Conservation (phyloP, 2,329 filamentous ascomycete genomes). For the Paecilomyces niveus region DNA sequence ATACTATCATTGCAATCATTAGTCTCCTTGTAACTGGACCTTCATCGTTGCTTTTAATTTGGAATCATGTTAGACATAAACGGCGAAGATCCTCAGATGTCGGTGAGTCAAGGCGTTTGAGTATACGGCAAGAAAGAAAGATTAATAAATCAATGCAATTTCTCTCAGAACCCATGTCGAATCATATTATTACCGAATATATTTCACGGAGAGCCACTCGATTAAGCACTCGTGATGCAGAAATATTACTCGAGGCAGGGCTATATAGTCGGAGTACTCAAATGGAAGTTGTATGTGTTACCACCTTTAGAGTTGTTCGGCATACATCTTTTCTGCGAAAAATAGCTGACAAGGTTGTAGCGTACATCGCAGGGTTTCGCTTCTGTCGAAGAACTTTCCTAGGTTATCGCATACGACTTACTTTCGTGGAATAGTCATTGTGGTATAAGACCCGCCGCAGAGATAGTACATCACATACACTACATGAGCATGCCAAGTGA, state of each 20-base stretch:
- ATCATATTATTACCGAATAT: background rate
- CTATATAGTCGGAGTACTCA: background rate
- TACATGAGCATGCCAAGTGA: too few species aligned
- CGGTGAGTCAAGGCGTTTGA: background rate
- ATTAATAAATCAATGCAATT: background rate
- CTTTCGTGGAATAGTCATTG: too few species aligned
- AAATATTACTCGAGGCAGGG: background rate
- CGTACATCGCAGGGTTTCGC: background rate
- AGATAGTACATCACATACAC: too few species aligned
- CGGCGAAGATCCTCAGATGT: background rate
- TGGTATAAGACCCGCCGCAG: too few species aligned
- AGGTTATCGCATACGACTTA: background rate
- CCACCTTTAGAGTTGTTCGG: background rate
- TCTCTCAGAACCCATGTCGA: background rate
- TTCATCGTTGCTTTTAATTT: constrained; percentile 1
- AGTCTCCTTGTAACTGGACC: constrained; percentile 1
- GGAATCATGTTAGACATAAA: background rate
- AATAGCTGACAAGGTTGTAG: background rate
- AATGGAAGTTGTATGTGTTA: background rate
- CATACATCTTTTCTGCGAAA: background rate
- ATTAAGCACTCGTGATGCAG: background rate
- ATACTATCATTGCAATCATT: constrained; percentile 1
- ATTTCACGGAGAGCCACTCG: background rate
- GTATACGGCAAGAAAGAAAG: background rate
- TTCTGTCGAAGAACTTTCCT: background rate